Percentiles rank a stretch among this genome's conserved stretches.
Conservation (phyloP, 1,284 basidiomycete species). For the Leccinum solheimii region DNA sequence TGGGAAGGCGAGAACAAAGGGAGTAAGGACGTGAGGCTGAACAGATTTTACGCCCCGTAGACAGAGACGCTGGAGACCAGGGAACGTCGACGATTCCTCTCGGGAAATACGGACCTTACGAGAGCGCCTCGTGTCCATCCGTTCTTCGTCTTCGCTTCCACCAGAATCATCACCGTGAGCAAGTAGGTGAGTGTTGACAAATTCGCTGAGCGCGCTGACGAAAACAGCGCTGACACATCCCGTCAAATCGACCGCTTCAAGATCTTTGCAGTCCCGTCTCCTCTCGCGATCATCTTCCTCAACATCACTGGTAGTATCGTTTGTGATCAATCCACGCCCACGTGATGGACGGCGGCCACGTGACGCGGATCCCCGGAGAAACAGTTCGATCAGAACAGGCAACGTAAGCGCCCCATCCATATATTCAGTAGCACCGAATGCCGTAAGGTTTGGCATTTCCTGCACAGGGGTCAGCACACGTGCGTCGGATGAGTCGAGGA, state of each 20-base stretch:
- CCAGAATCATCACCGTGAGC: slow-evolving; percentile 46
- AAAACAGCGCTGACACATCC: slow-evolving; percentile 93
- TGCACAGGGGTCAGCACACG: slow-evolving; percentile 34
- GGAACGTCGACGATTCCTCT: slow-evolving; percentile 64
- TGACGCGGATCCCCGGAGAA: slow-evolving; percentile 76
- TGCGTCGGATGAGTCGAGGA: slow-evolving; percentile 7
- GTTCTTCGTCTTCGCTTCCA: slow-evolving; percentile 45
- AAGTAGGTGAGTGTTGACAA: slow-evolving; percentile 74
- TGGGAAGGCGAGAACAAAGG: slow-evolving; percentile 85
- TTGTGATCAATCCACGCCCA: slow-evolving; percentile 51
- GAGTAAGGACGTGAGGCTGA: slow-evolving; percentile 68
- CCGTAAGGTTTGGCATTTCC: slow-evolving; percentile 82
- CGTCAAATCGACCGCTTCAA: slow-evolving; percentile 91
- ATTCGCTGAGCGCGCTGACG: slow-evolving; percentile 79
- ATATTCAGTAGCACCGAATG: slow-evolving; percentile 93
- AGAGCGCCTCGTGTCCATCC: slow-evolving; percentile 32
- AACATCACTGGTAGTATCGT: slow-evolving; percentile 44
- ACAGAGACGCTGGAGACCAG: slow-evolving; percentile 80
- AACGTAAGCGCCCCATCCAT: slow-evolving; percentile 90
- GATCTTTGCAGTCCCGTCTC: slow-evolving; percentile 72
- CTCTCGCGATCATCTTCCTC: slow-evolving; percentile 76
- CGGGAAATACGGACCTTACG: slow-evolving; percentile 36
- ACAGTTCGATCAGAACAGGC: slow-evolving; percentile 80
- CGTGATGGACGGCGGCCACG: slow-evolving; percentile 69
- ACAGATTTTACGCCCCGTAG: slow-evolving; percentile 83